Percentiles rank a stretch among this genome's conserved stretches.
Conservation (phyloP, 169 alveolate species). For the Amoebophrya sp. region DNA sequence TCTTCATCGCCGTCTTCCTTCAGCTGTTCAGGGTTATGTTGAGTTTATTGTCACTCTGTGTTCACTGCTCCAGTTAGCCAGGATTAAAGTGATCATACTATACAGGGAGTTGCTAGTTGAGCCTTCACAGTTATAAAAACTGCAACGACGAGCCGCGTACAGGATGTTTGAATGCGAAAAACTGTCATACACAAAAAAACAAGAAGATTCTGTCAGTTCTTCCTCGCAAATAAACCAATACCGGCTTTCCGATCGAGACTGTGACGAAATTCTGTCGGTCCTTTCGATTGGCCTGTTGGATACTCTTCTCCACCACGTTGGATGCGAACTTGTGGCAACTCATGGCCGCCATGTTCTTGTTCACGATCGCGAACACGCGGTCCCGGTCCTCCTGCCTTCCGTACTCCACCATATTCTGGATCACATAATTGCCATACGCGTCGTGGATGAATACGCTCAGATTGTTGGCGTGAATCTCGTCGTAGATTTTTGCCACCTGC, state of each 20-base stretch:
- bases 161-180: no score
- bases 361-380: slow-evolving; percentile 49
- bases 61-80: no score
- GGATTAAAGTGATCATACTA: no score
- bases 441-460: slow-evolving; percentile 44
- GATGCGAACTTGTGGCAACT: slow-evolving; percentile 61
- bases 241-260: background rate
- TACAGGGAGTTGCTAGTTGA: no score
- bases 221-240: no score
- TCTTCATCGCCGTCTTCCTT: background rate
- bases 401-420: slow-evolving; percentile 59
- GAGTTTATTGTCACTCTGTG: no score
- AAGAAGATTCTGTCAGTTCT: no score
- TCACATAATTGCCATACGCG: slow-evolving; percentile 64
- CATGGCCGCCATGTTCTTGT: slow-evolving; percentile 51
- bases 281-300: background rate
- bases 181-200: no score
- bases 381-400: slow-evolving; percentile 48
- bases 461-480: slow-evolving; percentile 31
- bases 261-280: background rate
- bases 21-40: no score
- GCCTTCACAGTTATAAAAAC: no score
- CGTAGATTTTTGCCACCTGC: slow-evolving; percentile 39
- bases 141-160: no score
- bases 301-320: slow-evolving; percentile 62